Evolutionary conservation across 2,329 filamentous ascomycete genomes (phyloP), one percentile per base, ranked within the genome.

Genomic region (Sarocladium brachiariae): DNA sequence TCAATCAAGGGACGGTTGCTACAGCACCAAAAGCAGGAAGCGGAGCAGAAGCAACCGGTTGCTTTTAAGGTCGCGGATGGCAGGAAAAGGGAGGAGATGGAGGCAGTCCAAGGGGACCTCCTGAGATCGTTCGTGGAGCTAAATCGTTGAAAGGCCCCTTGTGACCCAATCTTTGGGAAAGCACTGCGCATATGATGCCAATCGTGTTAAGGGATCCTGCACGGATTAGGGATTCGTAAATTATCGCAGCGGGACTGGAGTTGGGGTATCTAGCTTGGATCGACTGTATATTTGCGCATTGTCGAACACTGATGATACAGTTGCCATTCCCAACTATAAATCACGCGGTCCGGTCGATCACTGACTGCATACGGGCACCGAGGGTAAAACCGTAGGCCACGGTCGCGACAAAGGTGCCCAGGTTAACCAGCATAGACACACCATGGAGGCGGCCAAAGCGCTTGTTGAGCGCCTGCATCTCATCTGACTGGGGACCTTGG

Each of bases 381-480:
- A 99, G 71, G 8, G 85, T 78, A 57, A 87, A 77, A 1, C 89
- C 92, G 70, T 97, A 97, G 59, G 76, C 83, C 3, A 95, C 62
- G 37, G 84, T 84, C 0, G 83, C 81, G 37, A 84, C 65, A 46
- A 95, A 75, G 0, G 81, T 85, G 2, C 78, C 67, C 53, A 97
- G 63, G 65, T 96, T 96, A 18, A 95, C 65, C 54, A 95, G 66
- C 24, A 87, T 87, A 7, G 89, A 95, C 45, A 87, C 70, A 5
- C 91, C 89, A 67, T 99, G 93, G 52, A 96, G 68, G 54, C 78
- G 79, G 14, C 80, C 81, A 66, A 97, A 97, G 55, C 74, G 76
- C 70, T 83, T 87, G 73, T 92, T 95, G 59, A 95, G 67, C 8
- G 74, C 75, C 58, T 81, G 68, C 91, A 97, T 96, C 71, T 92